Evolutionary conservation across 2,329 filamentous ascomycete species (phyloP), one percentile per base, ranked within the genome.

Genomic region (Aspergillus alliaceus): DNA sequence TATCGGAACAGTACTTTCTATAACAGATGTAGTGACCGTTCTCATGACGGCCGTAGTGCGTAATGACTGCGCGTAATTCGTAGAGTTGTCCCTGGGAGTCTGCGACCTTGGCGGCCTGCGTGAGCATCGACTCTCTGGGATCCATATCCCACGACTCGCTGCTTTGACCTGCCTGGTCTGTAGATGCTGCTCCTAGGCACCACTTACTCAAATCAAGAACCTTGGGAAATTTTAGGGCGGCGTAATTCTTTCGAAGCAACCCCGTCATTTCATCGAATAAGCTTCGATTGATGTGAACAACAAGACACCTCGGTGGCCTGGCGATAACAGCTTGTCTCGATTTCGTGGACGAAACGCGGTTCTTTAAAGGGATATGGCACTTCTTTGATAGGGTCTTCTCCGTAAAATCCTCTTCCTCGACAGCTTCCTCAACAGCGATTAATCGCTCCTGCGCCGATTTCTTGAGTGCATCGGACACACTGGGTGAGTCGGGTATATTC

Each of bases 1-100:
- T 60, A 1, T 72, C 64, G 4, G 68, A 65, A 1, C 84, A 81
- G 67, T 91, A 88, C 67, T 89, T 90, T 51, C 91, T 84, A 73
- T 95, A 96, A 71, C 91, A 96, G 37, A 97, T 87, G 66, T 99
- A 98, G 75, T 99, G 95, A 0, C 95, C 95, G 66, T 96, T 96
- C 60, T 97, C 92, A 72, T 98, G 95, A 31, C 90, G 83, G 4
- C 95, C 95, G 60, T 90, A 90, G 70, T 98, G 95, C 1, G 91
- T 95, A 9, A 98, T 85, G 0, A 93, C 90, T 29, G 93, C 91
- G 53, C 89, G 85, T 15, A 98, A 79, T 68, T 90, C 86, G 71
- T 96, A 98, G 1, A 88, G 66, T 53, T 61, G 69, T 54, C 64
- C 73, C 39, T 64, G 59, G 29, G 58, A 81, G 2, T 86, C 85